A percentile compares a stretch with the other conserved stretches of the same genome.
These are phyloP conservation scores for Diutina sp. DNA, from an alignment of 1,139 yeast species.

Conservation along the genomic window DNA sequence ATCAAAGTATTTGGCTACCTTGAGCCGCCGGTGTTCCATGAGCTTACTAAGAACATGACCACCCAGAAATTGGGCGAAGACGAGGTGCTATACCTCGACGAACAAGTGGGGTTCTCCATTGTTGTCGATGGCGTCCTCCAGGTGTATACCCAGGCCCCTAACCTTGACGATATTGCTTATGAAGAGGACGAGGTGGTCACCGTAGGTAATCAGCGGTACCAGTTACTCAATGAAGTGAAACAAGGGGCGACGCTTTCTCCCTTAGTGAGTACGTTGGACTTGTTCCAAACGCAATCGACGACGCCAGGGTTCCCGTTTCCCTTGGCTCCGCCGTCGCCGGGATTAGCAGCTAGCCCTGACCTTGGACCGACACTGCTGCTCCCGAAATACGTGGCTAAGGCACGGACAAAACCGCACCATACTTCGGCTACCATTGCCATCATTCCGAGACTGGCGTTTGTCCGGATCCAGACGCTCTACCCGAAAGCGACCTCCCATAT, in stretches of 20 bases:
- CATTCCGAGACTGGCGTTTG: constrained; percentile 77
- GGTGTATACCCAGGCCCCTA: constrained; percentile 37
- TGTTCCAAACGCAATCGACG: constrained; percentile 18
- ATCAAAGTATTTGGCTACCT: constrained; percentile 89
- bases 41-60: constrained; percentile 81
- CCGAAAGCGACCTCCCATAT: constrained; percentile 91
- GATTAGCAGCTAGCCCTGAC: constrained; percentile 7
- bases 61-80: constrained; percentile 74
- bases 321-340: constrained; percentile 23
- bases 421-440: constrained; percentile 75
- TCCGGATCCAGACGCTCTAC: constrained; percentile 55
- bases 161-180: constrained; percentile 8
- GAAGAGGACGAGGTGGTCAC: constrained; percentile 29
- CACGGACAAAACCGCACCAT: constrained; percentile 34
- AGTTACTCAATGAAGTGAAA: constrained; percentile 70
- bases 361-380: neutral
- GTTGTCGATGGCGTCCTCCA: constrained; percentile 91
- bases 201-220: constrained; percentile 47
- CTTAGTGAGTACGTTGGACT: constrained; percentile 62
- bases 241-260: constrained; percentile 83
- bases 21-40: constrained; percentile 85
- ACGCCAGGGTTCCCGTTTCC: neutral
- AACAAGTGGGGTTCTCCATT: constrained; percentile 67
- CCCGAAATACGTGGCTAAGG: constrained; percentile 17
- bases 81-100: constrained; percentile 63